A percentile compares a stretch with the other conserved stretches of the same genome.
Evolutionary conservation across 2,329 filamentous ascomycete genomes (phyloP).

Genomic region (Fusarium sp.): DNA sequence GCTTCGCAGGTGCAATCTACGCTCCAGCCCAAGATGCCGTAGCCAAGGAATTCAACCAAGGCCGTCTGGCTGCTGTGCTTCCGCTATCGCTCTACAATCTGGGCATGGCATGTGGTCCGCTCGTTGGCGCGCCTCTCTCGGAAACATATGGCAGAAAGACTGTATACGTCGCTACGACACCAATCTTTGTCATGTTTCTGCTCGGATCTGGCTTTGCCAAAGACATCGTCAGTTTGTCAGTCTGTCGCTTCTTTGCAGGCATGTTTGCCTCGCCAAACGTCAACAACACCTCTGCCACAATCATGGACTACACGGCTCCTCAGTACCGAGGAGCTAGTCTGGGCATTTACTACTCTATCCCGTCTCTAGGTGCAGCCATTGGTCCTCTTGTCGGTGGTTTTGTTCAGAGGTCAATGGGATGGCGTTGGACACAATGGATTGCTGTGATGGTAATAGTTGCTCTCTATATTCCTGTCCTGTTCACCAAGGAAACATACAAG

Average conservation of each 20-base stretch:
- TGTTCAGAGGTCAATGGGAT: constrained; percentile 11
- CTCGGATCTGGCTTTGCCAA: neutral
- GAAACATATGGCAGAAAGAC: constrained; percentile 30
- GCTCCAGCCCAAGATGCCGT: constrained; percentile 21
- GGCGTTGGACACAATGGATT: constrained; percentile 35
- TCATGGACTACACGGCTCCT: constrained; percentile 21
- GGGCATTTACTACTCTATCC: constrained; percentile 31
- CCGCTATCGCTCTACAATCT: constrained; percentile 31
- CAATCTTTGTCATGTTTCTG: constrained; percentile 24
- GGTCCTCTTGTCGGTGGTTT: constrained; percentile 21
- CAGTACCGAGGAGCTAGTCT: constrained; percentile 12
- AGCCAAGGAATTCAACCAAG: constrained; percentile 3
- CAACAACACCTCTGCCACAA: constrained; percentile 32
- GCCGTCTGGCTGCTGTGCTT: neutral
- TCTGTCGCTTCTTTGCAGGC: constrained; percentile 29
- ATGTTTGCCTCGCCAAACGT: constrained; percentile 34
- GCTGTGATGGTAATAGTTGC: constrained; percentile 12
- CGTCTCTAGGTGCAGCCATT: constrained; percentile 24
- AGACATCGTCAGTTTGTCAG: neutral
- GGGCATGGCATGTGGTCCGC: constrained; percentile 32
- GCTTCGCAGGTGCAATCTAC: constrained; percentile 23
- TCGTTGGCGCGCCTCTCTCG: constrained; percentile 23
- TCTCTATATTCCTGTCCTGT: constrained; percentile 22
- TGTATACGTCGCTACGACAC: constrained; percentile 25
- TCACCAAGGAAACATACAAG: constrained; percentile 30